Conservation (phyloP, 305 asterid genomes). For the Fraxinus latifolia region DNA sequence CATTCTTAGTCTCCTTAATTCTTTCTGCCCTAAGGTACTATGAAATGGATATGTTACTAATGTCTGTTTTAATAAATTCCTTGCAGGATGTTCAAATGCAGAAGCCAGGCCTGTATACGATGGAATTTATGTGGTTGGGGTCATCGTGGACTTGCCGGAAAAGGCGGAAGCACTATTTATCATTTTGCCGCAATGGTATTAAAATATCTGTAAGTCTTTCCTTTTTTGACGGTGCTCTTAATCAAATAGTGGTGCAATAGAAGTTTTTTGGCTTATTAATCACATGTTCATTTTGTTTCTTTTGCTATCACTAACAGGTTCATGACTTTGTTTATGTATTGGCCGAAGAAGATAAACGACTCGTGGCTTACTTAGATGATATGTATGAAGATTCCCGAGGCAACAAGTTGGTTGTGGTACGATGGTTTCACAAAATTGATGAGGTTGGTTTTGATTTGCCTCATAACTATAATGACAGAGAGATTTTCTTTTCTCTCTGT, state of each 20-base stretch:
- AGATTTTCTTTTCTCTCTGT: slow-evolving; percentile 89
- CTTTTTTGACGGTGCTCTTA: neutral
- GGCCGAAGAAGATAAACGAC: slow-evolving; percentile 69
- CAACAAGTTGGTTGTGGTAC: slow-evolving; percentile 86
- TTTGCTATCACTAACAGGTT: slow-evolving; percentile 39
- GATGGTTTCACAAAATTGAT: slow-evolving; percentile 93
- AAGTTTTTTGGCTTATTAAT: neutral
- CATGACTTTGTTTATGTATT: slow-evolving; percentile 72
- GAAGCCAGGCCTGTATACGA: slow-evolving; percentile 13
- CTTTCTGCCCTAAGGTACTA: neutral
- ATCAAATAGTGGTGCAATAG: neutral
- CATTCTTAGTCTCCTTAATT: neutral
- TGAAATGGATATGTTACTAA: neutral
- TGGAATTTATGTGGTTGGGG: slow-evolving; percentile 61
- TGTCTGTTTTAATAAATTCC: neutral
- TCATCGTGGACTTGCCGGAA: slow-evolving; percentile 63
- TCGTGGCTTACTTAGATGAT: slow-evolving; percentile 80
- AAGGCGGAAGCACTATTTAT: slow-evolving; percentile 56
- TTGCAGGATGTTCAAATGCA: slow-evolving; percentile 32
- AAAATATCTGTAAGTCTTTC: slow-evolving; percentile 54
- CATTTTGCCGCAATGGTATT: slow-evolving; percentile 65
- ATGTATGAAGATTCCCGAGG: slow-evolving; percentile 76
- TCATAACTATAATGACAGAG: slow-evolving; percentile 70
- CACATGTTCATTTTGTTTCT: neutral
- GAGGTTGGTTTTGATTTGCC: slow-evolving; percentile 91